These are phyloP conservation scores for Zygoascus meyerae DNA, from an alignment of 1,139 yeast genomes.

Conservation along the genomic window DNA sequence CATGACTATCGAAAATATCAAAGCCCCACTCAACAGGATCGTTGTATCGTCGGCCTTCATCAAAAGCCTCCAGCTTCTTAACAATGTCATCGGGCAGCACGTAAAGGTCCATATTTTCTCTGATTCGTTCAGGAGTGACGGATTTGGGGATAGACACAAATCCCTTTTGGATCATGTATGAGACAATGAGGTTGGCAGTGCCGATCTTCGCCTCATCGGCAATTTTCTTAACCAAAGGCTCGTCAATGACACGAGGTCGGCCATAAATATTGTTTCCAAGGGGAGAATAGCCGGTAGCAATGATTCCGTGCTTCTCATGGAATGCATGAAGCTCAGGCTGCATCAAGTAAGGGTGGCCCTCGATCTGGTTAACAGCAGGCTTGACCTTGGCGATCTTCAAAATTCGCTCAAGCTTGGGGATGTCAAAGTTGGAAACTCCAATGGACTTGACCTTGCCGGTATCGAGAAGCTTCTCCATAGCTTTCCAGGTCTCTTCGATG, in stretches of 20 bases:
- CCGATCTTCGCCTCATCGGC: conserved; percentile 51
- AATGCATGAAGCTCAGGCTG: conserved; percentile 63
- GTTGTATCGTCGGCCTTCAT: conserved; percentile 27
- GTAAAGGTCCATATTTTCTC: conserved; percentile 47
- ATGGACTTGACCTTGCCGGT: conserved; percentile 63
- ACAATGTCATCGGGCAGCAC: conserved; percentile 51
- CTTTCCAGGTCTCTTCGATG: conserved; percentile 69
- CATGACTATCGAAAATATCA: conserved; percentile 24
- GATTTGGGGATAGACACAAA: conserved; percentile 70
- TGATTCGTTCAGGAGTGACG: conserved; percentile 53
- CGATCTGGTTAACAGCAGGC: conserved; percentile 81
- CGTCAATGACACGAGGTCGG: conserved; percentile 22
- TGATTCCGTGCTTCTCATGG: conserved; percentile 54
- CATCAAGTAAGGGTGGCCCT: conserved; percentile 83
- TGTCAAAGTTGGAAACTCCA: conserved; percentile 79
- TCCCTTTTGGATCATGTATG: conserved; percentile 68
- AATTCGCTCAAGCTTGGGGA: conserved; percentile 64
- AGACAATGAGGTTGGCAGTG: conserved; percentile 59
- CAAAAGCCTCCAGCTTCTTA: conserved; percentile 41
- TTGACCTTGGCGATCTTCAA: conserved; percentile 61
- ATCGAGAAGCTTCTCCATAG: conserved; percentile 54
- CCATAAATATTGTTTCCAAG: conserved; percentile 38
- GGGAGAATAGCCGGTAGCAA: conserved; percentile 76
- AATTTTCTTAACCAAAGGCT: conserved; percentile 32
- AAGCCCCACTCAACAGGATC: conserved; percentile 27